These are phyloP conservation scores for Leishmania guyanensis DNA, from an alignment of 208 protist genomes.

Conservation along the genomic window DNA sequence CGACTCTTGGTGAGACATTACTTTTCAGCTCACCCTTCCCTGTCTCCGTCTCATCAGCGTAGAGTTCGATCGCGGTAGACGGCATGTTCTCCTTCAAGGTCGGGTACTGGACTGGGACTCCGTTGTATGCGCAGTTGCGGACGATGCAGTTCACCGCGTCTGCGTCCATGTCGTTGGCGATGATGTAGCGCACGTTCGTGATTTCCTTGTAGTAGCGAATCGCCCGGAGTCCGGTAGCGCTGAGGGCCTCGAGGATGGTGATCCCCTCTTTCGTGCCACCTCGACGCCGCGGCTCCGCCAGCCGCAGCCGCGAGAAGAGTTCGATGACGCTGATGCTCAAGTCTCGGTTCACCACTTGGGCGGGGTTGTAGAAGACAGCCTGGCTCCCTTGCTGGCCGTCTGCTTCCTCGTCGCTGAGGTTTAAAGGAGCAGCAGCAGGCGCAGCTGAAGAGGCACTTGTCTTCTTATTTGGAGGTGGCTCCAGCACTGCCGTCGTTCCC, in stretches of 20 bases:
- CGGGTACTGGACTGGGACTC: slow-evolving; percentile 57
- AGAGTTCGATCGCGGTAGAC: slow-evolving; percentile 37
- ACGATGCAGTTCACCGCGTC: slow-evolving; percentile 96
- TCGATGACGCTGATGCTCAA: slow-evolving; percentile 95
- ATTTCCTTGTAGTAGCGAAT: slow-evolving; percentile 98
- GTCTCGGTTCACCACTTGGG: slow-evolving; percentile 98
- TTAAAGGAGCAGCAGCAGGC: neutral
- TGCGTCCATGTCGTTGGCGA: slow-evolving; percentile 97
- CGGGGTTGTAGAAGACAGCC: slow-evolving; percentile 98
- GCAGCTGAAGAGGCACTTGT: neutral
- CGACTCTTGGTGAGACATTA: neutral
- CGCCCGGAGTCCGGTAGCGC: slow-evolving; percentile 97
- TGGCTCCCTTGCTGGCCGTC: slow-evolving; percentile 52
- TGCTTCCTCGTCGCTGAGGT: slow-evolving; percentile 6
- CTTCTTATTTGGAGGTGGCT: slow-evolving; percentile 56
- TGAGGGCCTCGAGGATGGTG: slow-evolving; percentile 97
- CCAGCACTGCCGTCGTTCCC: slow-evolving; percentile 78
- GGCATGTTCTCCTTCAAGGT: slow-evolving; percentile 87
- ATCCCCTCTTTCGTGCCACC: slow-evolving; percentile 81
- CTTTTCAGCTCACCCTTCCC: neutral
- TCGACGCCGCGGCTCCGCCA: slow-evolving; percentile 54
- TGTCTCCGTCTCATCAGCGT: neutral
- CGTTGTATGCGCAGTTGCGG: slow-evolving; percentile 96
- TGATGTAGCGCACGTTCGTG: slow-evolving; percentile 93
- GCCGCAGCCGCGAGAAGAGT: slow-evolving; percentile 69